phyloP scores from a whole-genome alignment of 495 filamentous ascomycete genomes.

The Penicillium mononematosum region DNA sequence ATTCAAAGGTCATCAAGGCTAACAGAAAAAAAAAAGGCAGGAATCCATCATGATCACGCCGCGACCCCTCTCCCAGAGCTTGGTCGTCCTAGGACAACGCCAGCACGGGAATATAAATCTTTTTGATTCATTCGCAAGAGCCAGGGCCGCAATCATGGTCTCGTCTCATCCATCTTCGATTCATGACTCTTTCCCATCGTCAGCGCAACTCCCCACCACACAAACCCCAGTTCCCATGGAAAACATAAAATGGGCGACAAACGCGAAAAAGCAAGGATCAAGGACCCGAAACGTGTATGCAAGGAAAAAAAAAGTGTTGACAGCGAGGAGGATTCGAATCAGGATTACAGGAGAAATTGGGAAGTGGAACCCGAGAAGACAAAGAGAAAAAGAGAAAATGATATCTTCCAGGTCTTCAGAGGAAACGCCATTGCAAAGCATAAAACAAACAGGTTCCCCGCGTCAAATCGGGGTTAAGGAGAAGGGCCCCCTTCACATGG shows the following conservation, averaged over 20 bases:
- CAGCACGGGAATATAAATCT: not conserved
- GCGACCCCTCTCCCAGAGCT: constrained; percentile 10
- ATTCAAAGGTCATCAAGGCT: constrained; percentile 32
- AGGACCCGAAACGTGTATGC: constrained; percentile 12
- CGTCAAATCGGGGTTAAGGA: constrained; percentile 5
- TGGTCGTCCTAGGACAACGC: not conserved
- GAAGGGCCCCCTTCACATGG: constrained; percentile 36
- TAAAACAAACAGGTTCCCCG: constrained; percentile 27
- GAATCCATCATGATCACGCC: constrained; percentile 20
- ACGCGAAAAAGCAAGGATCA: constrained; percentile 9
- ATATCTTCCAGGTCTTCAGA: constrained; percentile 37
- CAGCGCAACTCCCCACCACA: constrained; percentile 18
- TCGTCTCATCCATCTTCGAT: constrained; percentile 13
- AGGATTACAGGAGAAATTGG: constrained; percentile 14
- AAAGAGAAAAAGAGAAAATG: constrained; percentile 19
- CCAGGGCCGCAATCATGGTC: constrained; percentile 17
- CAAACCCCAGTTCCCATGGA: constrained; percentile 7
- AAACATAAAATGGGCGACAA: constrained; percentile 13
- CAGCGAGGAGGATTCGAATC: constrained; percentile 6
- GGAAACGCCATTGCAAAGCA: constrained; percentile 46
- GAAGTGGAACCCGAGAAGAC: constrained; percentile 16
- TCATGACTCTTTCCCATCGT: constrained; percentile 20
- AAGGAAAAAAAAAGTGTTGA: constrained; percentile 12
- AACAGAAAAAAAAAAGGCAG: constrained; percentile 22
- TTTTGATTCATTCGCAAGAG: constrained; percentile 3